Evolutionary conservation across 2,329 filamentous ascomycete species (phyloP), one percentile per base, ranked within the genome.

Genomic region (Pseudocercospora macadamiae): DNA sequence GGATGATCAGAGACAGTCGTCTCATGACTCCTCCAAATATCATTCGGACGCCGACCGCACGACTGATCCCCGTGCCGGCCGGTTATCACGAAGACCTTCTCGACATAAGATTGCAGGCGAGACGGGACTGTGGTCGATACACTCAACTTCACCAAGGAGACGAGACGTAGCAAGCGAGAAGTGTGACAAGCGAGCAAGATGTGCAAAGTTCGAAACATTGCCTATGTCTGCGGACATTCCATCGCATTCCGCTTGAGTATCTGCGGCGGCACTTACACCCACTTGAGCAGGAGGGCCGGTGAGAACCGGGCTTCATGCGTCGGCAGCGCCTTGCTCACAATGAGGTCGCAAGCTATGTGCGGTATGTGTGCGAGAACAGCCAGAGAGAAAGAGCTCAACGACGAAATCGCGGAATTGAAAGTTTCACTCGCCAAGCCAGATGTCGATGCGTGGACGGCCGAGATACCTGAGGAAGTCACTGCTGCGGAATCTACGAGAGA

Each of bases 141-240:
- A n/a, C n/a, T n/a, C n/a, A n/a, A n/a, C n/a, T n/a, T n/a, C n/a
- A n/a, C n/a, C n/a, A n/a, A n/a, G n/a, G n/a, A n/a, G n/a, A n/a
- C n/a, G n/a, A n/a, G n/a, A n/a, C n/a, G n/a, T n/a, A n/a, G n/a
- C n/a, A n/a, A n/a, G n/a, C n/a, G n/a, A n/a, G n/a, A n/a, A n/a
- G n/a, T n/a, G n/a, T n/a, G n/a, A n/a, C 16, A 8, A 51, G 32
- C 26, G 26, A 45, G 26, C 47, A 64, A 23, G 14, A 77, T 77
- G 76, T 77, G 76, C 69, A 76, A 75, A 42, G 66, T 71, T 23
- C 61, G 71, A 10, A 64, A 61, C 8, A 70, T 73, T 44, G 57
- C 42, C 4, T 76, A 74, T 54, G 55, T 59, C 7, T 77, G 76
- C 64, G 59, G 64, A 0, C 75, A 77, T 60, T 59, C 58, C 7